Evolutionary conservation across 352 stramenopile species (phyloP).

Genomic region (Pythium rishiriense): DNA sequence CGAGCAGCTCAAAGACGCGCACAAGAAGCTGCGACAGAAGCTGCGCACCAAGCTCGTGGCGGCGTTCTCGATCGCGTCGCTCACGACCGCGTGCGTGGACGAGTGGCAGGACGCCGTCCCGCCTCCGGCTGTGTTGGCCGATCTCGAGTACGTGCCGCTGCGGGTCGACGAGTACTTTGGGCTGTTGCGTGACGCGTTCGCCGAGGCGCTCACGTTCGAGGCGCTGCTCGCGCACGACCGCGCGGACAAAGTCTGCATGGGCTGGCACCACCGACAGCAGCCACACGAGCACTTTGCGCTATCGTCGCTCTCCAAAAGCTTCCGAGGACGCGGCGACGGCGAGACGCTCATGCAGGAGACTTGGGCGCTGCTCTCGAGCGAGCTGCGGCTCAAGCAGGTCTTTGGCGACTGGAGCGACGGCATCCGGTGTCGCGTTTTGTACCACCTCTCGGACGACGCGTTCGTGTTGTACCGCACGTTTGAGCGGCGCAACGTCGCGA

Average conservation of each 20-base stretch:
- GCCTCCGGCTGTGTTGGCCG: neutral
- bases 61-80: constrained; percentile 12
- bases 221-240: constrained; percentile 4
- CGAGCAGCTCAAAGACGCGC: constrained; percentile 8
- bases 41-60: constrained; percentile 13
- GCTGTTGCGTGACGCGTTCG: constrained; percentile 16
- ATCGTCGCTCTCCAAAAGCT: constrained; percentile 51
- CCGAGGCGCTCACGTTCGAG: constrained; percentile 2
- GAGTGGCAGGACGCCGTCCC: constrained; percentile 15
- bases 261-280: constrained; percentile 19
- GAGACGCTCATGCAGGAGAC: constrained; percentile 36
- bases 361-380: constrained; percentile 40
- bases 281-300: constrained; percentile 20
- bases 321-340: constrained; percentile 27
- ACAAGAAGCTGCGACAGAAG: constrained; percentile 8
- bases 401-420: constrained; percentile 41
- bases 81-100: constrained; percentile 5
- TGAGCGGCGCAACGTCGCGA: constrained; percentile 41
- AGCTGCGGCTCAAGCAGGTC: constrained; percentile 40
- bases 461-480: constrained; percentile 52
- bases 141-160: constrained; percentile 14
- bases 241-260: constrained; percentile 7
- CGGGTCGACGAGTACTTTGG: constrained; percentile 8
- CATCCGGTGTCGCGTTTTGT: constrained; percentile 43
- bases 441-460: constrained; percentile 46